Evolutionary conservation across 2,329 filamentous ascomycete genomes (phyloP).

Genomic region (Xylaria sp.): DNA sequence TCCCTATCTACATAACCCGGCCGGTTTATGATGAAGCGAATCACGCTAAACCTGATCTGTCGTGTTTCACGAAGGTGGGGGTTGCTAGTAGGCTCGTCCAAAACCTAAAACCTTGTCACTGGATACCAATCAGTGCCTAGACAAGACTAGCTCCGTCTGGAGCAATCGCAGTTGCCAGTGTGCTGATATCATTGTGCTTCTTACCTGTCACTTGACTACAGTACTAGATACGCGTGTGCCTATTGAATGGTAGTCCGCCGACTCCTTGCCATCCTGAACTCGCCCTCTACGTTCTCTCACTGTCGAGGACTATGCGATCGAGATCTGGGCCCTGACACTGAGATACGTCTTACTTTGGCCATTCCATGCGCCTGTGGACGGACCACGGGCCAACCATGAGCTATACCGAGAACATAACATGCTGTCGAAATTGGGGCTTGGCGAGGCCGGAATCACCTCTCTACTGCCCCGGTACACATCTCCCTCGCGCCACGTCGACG

Average conservation of each 20-base stretch:
- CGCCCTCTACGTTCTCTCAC: not conserved
- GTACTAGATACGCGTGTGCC: too few relatives aligned
- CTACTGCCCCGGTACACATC: conserved; percentile 32
- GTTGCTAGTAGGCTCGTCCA: too few relatives aligned
- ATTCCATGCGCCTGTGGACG: not conserved
- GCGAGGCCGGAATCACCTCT: conserved; percentile 33
- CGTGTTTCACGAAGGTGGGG: too few relatives aligned
- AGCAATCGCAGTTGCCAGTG: not conserved
- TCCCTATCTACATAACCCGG: too few relatives aligned
- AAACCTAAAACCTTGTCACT: too few relatives aligned
- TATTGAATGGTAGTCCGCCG: too few relatives aligned
- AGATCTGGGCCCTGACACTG: not conserved
- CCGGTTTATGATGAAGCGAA: too few relatives aligned
- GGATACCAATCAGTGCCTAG: too few relatives aligned
- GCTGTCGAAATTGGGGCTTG: conserved; percentile 37
- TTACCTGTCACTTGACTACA: not conserved
- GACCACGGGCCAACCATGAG: conserved; percentile 31
- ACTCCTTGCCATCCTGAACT: not conserved
- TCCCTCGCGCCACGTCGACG: conserved; percentile 28
- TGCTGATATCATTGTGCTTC: conserved; percentile 27
- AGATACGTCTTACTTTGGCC: not conserved
- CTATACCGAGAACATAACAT: conserved; percentile 35
- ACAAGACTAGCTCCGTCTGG: not conserved
- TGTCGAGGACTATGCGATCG: not conserved
- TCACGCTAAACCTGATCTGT: too few relatives aligned